These are phyloP conservation scores for Phytophthora cactorum DNA, from an alignment of 352 stramenopile genomes.

Conservation along the genomic window DNA sequence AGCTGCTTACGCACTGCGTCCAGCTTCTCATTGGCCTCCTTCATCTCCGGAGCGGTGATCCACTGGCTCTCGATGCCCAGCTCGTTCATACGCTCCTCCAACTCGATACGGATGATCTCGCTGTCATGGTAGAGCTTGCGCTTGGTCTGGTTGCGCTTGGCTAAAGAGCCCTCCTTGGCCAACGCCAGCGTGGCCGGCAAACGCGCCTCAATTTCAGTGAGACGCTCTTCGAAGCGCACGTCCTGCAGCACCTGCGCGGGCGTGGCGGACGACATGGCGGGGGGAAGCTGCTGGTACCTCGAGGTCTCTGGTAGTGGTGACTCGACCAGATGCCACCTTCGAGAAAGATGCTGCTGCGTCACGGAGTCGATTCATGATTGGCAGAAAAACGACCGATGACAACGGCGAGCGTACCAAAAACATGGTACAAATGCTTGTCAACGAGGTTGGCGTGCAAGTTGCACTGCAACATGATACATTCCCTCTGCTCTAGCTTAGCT, in stretches of 20 bases:
- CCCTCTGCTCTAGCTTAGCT: too few relatives aligned
- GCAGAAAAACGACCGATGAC: slow-evolving; percentile 16
- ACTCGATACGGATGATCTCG: slow-evolving; percentile 78
- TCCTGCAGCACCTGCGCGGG: slow-evolving; percentile 63
- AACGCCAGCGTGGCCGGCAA: slow-evolving; percentile 52
- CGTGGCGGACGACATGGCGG: slow-evolving; percentile 35
- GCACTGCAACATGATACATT: background rate
- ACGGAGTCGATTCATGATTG: slow-evolving; percentile 16
- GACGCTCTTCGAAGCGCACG: slow-evolving; percentile 60
- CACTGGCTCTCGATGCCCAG: slow-evolving; percentile 70
- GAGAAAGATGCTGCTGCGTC: slow-evolving; percentile 14
- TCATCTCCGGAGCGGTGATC: slow-evolving; percentile 50
- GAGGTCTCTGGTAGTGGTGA: slow-evolving; percentile 12
- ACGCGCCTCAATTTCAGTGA: slow-evolving; percentile 58
- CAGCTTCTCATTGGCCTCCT: slow-evolving; percentile 58
- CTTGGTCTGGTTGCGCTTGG: slow-evolving; percentile 76
- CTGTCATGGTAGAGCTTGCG: slow-evolving; percentile 75
- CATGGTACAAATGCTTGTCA: slow-evolving; percentile 8
- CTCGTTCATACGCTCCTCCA: slow-evolving; percentile 79
- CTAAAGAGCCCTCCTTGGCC: slow-evolving; percentile 48
- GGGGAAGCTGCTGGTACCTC: background rate
- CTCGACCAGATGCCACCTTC: background rate
- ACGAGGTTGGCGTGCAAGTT: background rate
- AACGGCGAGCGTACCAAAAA: slow-evolving; percentile 6
- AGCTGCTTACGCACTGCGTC: slow-evolving; percentile 71